Base-by-base conservation (phyloP, 345 rosid species). In the Eucalyptus leucophloia region DNA sequence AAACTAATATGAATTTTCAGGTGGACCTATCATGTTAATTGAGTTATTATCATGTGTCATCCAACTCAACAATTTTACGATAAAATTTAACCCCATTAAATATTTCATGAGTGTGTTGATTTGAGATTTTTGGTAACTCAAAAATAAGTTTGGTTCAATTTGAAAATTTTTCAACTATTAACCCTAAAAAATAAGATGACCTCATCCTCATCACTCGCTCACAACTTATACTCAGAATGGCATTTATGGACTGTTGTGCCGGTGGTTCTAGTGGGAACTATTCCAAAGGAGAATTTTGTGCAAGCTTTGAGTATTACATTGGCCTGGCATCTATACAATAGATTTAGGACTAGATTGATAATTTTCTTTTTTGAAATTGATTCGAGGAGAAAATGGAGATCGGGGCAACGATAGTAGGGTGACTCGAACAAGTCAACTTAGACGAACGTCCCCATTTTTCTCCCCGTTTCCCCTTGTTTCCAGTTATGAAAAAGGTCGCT, bases 401-500 rank as follows among this genome's bases (percentile, higher is more conserved):
- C 7, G 42, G 1, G 37, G 72, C 4, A 8, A 5, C 12, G 3
- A 12, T 2, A 7, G 3, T 0, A 5, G 26, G 56, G 44, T 9
- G 24, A 37, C 8, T 72, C 8, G 8, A 9, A 23, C 82, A 24
- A 72, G 14, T 72, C 15, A 19, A 72, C 82, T 37, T 5, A 2
- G 14, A 18, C 3, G 11, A 28, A 24, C 4, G 45, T 37, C 14
- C 47, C 24, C 6, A 21, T 77, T 77, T n/a, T 21, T 34, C 28
- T 21, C 28, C 24, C 7, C 2, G 7, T 18, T 53, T 53, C 34
- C 6, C 28, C 15, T 21, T 7, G 9, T 37, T 40, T 37, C 2
- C 9, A 2, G 3, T 24, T 77, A 6, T 8, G 28, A 6, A 21
- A 21, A 11, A 44, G 2, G 47, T 37, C 16, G 2, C 2, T 77